A percentile compares a stretch with the other conserved stretches of the same genome.
Evolutionary conservation across 2,329 filamentous ascomycete species (phyloP).

Genomic region (Trichoderma guizhouense): DNA sequence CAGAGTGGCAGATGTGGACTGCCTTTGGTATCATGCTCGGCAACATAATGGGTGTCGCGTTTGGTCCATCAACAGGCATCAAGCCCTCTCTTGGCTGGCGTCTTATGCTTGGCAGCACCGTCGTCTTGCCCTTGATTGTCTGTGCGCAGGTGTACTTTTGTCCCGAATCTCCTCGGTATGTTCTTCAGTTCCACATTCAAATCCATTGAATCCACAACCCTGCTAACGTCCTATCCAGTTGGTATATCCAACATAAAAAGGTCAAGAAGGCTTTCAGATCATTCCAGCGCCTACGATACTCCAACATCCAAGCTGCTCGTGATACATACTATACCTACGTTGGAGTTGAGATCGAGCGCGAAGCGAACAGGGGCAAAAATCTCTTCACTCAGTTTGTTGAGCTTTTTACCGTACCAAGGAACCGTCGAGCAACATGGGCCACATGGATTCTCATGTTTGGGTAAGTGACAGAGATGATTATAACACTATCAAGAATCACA

Average conservation of each 20-base stretch:
- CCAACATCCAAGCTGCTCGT: conserved; percentile 54
- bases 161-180: conserved; percentile 53
- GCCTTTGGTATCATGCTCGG: conserved; percentile 43
- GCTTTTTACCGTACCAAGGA: conserved; percentile 52
- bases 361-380: conserved; percentile 39
- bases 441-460: conserved; percentile 61
- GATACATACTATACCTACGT: conserved; percentile 54
- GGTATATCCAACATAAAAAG: conserved; percentile 45
- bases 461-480: not conserved
- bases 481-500: no score
- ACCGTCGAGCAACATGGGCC: conserved; percentile 58
- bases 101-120: conserved; percentile 60
- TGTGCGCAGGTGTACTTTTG: conserved; percentile 59
- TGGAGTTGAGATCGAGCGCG: conserved; percentile 27
- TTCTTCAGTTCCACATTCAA: not conserved
- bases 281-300: conserved; percentile 52
- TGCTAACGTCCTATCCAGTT: conserved; percentile 38
- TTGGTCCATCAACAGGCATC: conserved; percentile 38
- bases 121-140: conserved; percentile 50
- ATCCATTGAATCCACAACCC: accelerated
- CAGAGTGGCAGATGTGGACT: conserved; percentile 23
- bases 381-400: conserved; percentile 46
- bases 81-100: conserved; percentile 51
- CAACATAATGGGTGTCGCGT: conserved; percentile 50
- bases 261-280: conserved; percentile 51